A percentile compares a stretch with the other conserved stretches of the same genome.
phyloP scores from a whole-genome alignment of 768 basidiomycete genomes.

The Trametes villosa region DNA sequence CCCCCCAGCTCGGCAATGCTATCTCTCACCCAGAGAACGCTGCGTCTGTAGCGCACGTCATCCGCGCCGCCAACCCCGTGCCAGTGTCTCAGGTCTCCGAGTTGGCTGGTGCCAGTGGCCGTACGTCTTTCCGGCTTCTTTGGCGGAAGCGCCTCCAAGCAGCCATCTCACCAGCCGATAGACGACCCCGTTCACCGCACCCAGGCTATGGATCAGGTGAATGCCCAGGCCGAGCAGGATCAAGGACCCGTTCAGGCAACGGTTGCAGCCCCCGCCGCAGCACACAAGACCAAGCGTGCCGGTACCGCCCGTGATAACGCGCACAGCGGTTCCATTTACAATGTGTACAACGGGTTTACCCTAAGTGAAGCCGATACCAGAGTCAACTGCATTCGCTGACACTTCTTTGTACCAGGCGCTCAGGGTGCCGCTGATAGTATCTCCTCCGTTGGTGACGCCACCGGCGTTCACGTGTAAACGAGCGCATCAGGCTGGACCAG shows the following conservation, averaged over 20 bases:
- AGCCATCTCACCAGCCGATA: background rate
- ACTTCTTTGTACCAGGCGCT: too few relatives aligned
- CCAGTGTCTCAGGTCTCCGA: too few relatives aligned
- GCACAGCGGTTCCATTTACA: slow-evolving; percentile 25
- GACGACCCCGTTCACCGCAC: slow-evolving; percentile 15
- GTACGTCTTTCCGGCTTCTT: background rate
- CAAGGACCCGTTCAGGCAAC: background rate
- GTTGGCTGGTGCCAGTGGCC: background rate
- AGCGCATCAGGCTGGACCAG: slow-evolving; percentile 23
- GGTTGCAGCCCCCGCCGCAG: background rate
- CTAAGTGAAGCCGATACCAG: slow-evolving; percentile 18
- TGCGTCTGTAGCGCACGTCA: slow-evolving; percentile 7
- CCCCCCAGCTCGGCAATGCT: slow-evolving; percentile 26
- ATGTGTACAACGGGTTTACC: slow-evolving; percentile 23
- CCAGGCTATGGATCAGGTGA: slow-evolving; percentile 16
- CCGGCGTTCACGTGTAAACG: slow-evolving; percentile 32
- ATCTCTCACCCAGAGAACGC: slow-evolving; percentile 14
- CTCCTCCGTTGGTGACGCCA: slow-evolving; percentile 28
- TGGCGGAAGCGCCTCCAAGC: background rate
- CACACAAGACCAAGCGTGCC: slow-evolving; percentile 27
- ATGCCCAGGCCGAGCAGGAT: slow-evolving; percentile 5
- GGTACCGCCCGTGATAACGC: slow-evolving; percentile 33
- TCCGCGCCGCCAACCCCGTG: too few relatives aligned
- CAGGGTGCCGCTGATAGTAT: slow-evolving; percentile 24
- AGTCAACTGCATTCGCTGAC: too few relatives aligned